phyloP scores from a whole-genome alignment of 179 eudicot genomes.

The Drosera spatulata region DNA sequence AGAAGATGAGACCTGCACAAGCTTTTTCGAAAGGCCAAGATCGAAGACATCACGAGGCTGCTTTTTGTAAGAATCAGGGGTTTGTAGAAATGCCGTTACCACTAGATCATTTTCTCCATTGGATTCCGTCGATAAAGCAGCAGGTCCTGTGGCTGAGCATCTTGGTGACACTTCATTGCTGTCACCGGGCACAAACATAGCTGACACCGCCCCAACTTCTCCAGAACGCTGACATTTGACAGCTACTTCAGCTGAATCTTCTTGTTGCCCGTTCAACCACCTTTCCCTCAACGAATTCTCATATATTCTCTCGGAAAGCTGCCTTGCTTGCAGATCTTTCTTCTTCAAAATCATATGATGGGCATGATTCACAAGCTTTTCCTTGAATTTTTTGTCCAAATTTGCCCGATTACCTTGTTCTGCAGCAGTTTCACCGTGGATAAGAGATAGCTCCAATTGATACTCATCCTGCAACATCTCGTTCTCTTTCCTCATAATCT shows the following conservation, averaged over 20 bases:
- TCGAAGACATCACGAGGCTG: neutral
- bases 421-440: constrained; percentile 8
- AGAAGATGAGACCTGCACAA: neutral
- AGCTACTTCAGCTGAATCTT: neutral
- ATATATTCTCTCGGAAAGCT: constrained; percentile 11
- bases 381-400: constrained; percentile 12
- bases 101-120: constrained; percentile 14
- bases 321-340: constrained; percentile 11
- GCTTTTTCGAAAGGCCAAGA: neutral
- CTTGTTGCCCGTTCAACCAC: constrained; percentile 2
- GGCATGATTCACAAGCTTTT: constrained; percentile 9
- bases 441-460: constrained; percentile 9
- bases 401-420: constrained; percentile 11
- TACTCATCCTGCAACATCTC: constrained; percentile 16
- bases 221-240: constrained; percentile 5
- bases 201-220: constrained; percentile 2
- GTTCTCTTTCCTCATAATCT: constrained; percentile 11
- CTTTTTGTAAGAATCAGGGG: neutral
- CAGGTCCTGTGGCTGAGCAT: constrained; percentile 7
- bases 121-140: constrained; percentile 6
- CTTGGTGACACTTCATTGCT: constrained; percentile 1
- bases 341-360: constrained; percentile 11
- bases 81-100: constrained; percentile 3
- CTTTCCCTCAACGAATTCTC: constrained; percentile 13
- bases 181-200: constrained; percentile 1